These are phyloP conservation scores for Zarea fungicola DNA, from an alignment of 2,329 filamentous ascomycete genomes.

Conservation along the genomic window DNA sequence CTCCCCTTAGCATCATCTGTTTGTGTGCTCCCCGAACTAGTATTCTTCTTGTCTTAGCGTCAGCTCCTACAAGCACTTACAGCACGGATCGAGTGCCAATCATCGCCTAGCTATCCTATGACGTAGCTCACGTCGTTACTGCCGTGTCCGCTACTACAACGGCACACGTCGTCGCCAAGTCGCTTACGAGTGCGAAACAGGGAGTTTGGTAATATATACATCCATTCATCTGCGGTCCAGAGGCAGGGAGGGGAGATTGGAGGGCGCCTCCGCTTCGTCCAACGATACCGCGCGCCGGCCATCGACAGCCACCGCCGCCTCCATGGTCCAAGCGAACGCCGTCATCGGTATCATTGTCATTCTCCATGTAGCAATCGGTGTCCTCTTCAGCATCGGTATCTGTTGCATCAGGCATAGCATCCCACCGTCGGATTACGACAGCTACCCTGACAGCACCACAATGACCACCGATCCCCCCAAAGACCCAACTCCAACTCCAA, in stretches of 20 bases:
- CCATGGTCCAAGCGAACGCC: slow-evolving; percentile 1
- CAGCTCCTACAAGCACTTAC: not conserved
- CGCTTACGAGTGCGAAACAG: not conserved
- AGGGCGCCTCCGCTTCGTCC: not conserved
- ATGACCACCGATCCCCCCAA: not conserved
- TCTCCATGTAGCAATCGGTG: slow-evolving; percentile 4
- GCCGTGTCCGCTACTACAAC: not conserved
- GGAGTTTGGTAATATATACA: not conserved
- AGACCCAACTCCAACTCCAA: slow-evolving; percentile 20
- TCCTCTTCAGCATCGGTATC: slow-evolving; percentile 1
- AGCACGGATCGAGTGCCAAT: not conserved
- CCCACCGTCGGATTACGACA: not conserved
- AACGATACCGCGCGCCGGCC: not conserved
- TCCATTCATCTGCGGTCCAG: not conserved
- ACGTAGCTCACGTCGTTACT: not conserved
- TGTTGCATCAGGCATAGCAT: not conserved
- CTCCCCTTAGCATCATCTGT: not conserved
- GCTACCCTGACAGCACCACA: not conserved
- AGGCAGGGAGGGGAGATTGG: not conserved
- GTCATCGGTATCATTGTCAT: slow-evolving; percentile 4
- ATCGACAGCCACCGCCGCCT: not conserved
- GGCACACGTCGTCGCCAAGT: not conserved
- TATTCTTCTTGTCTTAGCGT: not conserved
- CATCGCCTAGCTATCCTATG: not conserved
- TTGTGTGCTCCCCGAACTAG: not conserved